Percentiles rank a stretch among this genome's conserved stretches.
phyloP scores from a whole-genome alignment of 2,329 filamentous ascomycete species.

The Aureobasidium sp. region DNA sequence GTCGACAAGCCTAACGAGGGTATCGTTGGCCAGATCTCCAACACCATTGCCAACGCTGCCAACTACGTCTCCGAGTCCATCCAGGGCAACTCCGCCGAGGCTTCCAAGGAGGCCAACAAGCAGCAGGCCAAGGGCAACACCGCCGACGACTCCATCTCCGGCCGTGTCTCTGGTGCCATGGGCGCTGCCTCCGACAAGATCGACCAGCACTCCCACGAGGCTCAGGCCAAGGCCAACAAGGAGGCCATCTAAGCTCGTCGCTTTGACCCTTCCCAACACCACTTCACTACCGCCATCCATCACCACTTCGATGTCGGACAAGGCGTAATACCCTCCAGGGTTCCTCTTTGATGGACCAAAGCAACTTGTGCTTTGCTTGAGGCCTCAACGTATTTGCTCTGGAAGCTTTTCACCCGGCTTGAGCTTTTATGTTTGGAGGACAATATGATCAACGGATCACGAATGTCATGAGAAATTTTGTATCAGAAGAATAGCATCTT shows the following conservation, averaged over 20 bases:
- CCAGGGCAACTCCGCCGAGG: constrained; percentile 47
- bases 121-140: constrained; percentile 51
- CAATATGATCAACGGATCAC: constrained; percentile 6
- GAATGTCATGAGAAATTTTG: constrained; percentile 6
- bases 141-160: constrained; percentile 42
- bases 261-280: background rate
- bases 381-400: background rate
- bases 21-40: constrained; percentile 28
- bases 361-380: constrained; percentile 4
- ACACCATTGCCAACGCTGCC: constrained; percentile 44
- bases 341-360: background rate
- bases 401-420: background rate
- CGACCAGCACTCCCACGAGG: constrained; percentile 45
- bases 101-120: constrained; percentile 65
- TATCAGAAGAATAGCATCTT: background rate
- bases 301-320: background rate
- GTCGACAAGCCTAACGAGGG: constrained; percentile 36
- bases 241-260: constrained; percentile 23
- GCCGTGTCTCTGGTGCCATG: constrained; percentile 47
- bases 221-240: constrained; percentile 43
- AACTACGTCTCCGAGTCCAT: constrained; percentile 62
- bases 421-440: background rate
- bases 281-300: background rate
- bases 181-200: constrained; percentile 46
- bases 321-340: constrained; percentile 2